Evolutionary conservation across 2,329 filamentous ascomycete species (phyloP), one percentile per base, ranked within the genome.

Genomic region (Chrysosporium queenslandicum): DNA sequence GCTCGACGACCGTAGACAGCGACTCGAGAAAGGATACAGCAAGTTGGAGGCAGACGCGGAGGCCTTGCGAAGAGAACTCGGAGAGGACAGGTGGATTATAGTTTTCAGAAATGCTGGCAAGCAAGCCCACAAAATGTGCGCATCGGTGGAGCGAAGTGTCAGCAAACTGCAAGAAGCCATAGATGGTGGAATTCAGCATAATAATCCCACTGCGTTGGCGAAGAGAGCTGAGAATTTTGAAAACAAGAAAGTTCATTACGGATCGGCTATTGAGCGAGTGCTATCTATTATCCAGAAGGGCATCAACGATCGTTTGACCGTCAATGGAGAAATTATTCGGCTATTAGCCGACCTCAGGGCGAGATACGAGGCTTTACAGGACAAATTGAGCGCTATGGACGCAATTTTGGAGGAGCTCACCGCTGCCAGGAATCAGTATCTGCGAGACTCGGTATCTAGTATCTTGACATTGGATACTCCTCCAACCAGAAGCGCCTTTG

Each of bases 121-220:
- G 53, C 89, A 96, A 68, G 91, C 92, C 3, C 82, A 92, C 60
- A 95, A 95, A 72, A 95, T 98, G 89, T 91, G 88, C 64, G 88
- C 95, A 60, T 96, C 90, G 2, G 87, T 97, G 20, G 87, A 94
- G 64, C 80, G 91, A 58, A 95, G 89, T 64, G 81, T 94, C 54
- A 70, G 75, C 43, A 94, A 94, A 69, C 76, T 98, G 32, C 82
- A 80, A 57, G 88, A 95, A 63, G 83, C 82, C 3, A 74, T 95
- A 14, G 87, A 94, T 54, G 76, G 80, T 9, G 83, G 83, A 6
- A 77, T 85, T 61, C 85, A 92, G 58, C 70, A 88, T 54, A 85
- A 83, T 11, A 87, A 86, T 62, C 80, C 81, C 20, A 74, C 82
- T 4, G 74, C 76, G 1, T 78, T 92, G 70, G 75, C 77, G 55